phyloP scores from a whole-genome alignment of 257 asterid species.

The Nicotiana sylvestris region DNA sequence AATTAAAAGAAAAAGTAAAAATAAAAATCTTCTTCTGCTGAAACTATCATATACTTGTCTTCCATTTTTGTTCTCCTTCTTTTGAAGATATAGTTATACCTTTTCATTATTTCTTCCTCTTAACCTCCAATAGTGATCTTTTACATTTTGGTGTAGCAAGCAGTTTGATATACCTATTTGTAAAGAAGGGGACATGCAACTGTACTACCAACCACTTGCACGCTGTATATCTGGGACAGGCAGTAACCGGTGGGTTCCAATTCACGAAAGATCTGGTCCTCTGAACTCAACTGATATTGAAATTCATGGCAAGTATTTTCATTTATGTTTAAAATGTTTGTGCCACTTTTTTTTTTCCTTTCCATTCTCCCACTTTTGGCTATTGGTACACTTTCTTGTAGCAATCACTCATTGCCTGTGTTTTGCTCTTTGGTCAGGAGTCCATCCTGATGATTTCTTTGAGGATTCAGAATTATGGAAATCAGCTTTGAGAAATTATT shows the following conservation, averaged over 20 bases:
- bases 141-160: constrained; percentile 31
- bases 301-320: constrained; percentile 55
- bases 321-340: neutral
- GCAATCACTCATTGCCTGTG: neutral
- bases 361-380: neutral
- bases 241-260: constrained; percentile 74
- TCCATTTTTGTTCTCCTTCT: neutral
- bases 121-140: neutral
- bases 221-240: constrained; percentile 63
- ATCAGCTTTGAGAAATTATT: constrained; percentile 68
- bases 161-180: constrained; percentile 56
- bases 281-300: constrained; percentile 48
- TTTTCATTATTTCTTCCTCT: neutral
- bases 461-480: constrained; percentile 73
- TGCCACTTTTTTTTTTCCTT: neutral
- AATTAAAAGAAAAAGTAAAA: too few species aligned
- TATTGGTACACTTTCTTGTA: neutral
- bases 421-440: constrained; percentile 41
- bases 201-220: constrained; percentile 74
- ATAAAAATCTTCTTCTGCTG: too few species aligned
- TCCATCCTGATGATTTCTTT: constrained; percentile 61
- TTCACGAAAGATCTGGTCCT: constrained; percentile 56
- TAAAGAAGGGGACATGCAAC: constrained; percentile 57
- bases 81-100: neutral
- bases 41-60: too few species aligned